Evolutionary conservation across 352 stramenopile genomes (phyloP), one percentile per base, ranked within the genome.

Genomic region (Globisporangium apiculatum): DNA sequence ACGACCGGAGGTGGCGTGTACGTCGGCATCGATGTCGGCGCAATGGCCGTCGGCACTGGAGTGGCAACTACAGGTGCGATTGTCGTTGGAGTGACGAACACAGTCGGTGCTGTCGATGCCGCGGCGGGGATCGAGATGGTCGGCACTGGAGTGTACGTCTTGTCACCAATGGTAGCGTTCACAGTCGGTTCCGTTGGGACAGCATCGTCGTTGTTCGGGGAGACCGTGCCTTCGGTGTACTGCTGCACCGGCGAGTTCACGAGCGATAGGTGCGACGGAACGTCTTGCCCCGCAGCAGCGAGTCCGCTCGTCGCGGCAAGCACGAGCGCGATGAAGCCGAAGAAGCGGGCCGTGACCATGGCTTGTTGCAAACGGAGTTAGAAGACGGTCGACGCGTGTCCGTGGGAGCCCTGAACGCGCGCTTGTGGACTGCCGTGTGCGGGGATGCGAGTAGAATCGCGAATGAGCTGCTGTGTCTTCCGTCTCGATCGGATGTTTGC

Each of bases 271-370:
- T 48, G 11, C 10, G 43, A n/a, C 43, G 43, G 43, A 6, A 3
- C 7, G 7, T 48, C 38, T 31, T 60, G 55, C 4, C 55, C 53
- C 43, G 14, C 43, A 11, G 24, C 18, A 9, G 46, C 46, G 35
- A 60, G 46, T 7, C 46, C 24, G 36, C 55, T 60, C n/a, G 46
- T 49, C 2, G 52, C 46, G 10, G 55, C 46, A 24, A 60, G 46
- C 46, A 53, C 55, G 46, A 31, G 45, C 36, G 47, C 55, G 24
- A 60, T 15, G 17, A 60, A 48, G 10, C 55, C 12, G 9, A 60
- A 18, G 47, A 60, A 60, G 55, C 55, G 35, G 1, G 55, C 54
- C 55, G 51, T 53, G 46, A 60, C 55, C 55, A 60, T 57, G 4
- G 36, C 47, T 35, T 24, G 46, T 8, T 2, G 7, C 40, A n/a